Evolutionary conservation across 805 yeast genomes (phyloP).

Genomic region (Wickerhamomyces ciferrii): DNA sequence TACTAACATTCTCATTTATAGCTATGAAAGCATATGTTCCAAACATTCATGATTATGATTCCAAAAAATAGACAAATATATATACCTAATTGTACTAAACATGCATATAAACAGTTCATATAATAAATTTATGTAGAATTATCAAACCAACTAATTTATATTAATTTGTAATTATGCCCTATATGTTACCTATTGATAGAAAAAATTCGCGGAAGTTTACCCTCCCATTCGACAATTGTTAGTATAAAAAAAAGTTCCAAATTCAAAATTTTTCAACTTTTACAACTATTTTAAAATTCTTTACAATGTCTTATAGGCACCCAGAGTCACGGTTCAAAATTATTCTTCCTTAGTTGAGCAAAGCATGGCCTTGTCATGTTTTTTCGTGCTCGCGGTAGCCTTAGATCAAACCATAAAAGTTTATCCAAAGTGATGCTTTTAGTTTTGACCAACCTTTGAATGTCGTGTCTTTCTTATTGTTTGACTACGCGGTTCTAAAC

Average conservation of each 20-base stretch:
- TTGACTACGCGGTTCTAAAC: constrained; percentile 74
- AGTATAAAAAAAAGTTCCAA: constrained; percentile 1
- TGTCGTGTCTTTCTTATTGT: constrained; percentile 34
- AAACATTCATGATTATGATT: constrained; percentile 55
- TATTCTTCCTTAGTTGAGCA: constrained; percentile 27
- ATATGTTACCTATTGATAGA: no score
- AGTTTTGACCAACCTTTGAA: constrained; percentile 48
- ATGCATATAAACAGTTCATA: neutral
- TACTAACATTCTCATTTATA: constrained; percentile 10
- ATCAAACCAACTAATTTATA: no score
- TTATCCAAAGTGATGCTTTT: constrained; percentile 11
- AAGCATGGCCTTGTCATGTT: constrained; percentile 9
- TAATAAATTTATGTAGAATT: no score
- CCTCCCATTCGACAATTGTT: neutral
- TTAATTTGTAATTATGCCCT: no score
- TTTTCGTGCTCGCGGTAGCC: constrained; percentile 94
- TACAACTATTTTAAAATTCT: constrained; percentile 1
- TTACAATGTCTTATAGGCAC: constrained; percentile 53
- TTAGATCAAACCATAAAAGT: constrained; percentile 47
- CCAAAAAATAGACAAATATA: constrained; percentile 20
- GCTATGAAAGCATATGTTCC: constrained; percentile 48
- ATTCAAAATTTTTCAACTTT: neutral
- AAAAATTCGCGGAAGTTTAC: neutral
- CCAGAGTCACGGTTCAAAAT: constrained; percentile 53
- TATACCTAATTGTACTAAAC: neutral